Conservation (phyloP, 1,284 basidiomycete species). For the Malassezia sp. region DNA sequence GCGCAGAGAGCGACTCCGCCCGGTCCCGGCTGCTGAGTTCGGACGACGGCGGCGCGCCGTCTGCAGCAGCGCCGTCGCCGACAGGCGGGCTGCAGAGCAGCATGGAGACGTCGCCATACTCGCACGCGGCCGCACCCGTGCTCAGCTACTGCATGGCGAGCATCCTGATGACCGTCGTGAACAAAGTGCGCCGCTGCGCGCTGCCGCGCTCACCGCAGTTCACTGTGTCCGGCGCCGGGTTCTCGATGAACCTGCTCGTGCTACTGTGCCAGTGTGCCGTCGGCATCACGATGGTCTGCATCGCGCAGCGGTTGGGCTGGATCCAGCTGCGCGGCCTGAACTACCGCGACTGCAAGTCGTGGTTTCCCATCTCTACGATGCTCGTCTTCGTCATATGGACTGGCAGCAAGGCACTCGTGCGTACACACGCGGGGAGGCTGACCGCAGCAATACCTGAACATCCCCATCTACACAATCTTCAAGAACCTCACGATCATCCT, state of each 20-base stretch:
- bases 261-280: constrained; percentile 71
- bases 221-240: constrained; percentile 81
- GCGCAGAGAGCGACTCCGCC: constrained; percentile 7
- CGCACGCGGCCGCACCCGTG: constrained; percentile 59
- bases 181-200: constrained; percentile 65
- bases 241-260: constrained; percentile 94
- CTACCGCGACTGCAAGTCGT: constrained; percentile 69
- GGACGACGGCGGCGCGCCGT: neutral
- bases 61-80: neutral
- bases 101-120: neutral
- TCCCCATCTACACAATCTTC: constrained; percentile 64
- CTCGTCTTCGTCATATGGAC: constrained; percentile 95
- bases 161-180: constrained; percentile 94
- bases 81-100: neutral
- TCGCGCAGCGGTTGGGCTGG: constrained; percentile 65
- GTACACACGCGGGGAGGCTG: constrained; percentile 3
- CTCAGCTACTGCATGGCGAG: constrained; percentile 83
- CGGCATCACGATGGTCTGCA: constrained; percentile 65
- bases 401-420: constrained; percentile 85
- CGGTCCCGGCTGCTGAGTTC: constrained; percentile 3
- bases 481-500: constrained; percentile 98
- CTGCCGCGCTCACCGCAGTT: constrained; percentile 51
- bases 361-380: constrained; percentile 87
- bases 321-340: constrained; percentile 83
- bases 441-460: constrained; percentile 49